Percentiles rank a stretch among this genome's conserved stretches.
Conservation (phyloP, 306 rosid genomes). For the Vigna radiata region DNA sequence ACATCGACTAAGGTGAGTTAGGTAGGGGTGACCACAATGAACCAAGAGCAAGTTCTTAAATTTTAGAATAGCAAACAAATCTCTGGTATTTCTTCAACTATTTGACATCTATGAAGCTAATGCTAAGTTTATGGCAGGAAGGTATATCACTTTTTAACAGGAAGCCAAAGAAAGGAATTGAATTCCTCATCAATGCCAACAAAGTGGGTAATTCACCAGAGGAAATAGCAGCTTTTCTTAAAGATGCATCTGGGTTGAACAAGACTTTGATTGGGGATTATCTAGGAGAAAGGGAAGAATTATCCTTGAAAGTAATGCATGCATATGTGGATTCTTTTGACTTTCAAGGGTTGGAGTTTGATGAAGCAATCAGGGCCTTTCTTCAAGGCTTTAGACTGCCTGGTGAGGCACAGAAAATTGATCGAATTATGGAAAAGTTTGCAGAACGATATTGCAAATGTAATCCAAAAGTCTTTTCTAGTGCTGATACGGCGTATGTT, state of each 20-base stretch:
- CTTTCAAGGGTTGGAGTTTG: conserved; percentile 91
- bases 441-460: conserved; percentile 98
- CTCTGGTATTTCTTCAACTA: conserved; percentile 40
- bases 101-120: conserved; percentile 54
- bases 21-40: no score
- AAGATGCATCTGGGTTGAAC: conserved; percentile 96
- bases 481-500: conserved; percentile 99
- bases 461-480: conserved; percentile 86
- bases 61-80: conserved; percentile 43
- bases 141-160: conserved; percentile 98
- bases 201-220: conserved; percentile 96
- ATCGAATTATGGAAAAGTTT: conserved; percentile 98
- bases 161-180: conserved; percentile 98
- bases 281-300: conserved; percentile 96
- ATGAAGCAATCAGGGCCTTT: conserved; percentile 91
- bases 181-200: conserved; percentile 91
- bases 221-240: conserved; percentile 92
- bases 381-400: conserved; percentile 98
- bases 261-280: conserved; percentile 97
- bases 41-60: conserved; percentile 17
- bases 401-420: conserved; percentile 99
- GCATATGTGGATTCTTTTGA: conserved; percentile 97
- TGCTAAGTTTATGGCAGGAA: conserved; percentile 89
- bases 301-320: conserved; percentile 94
- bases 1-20: no score